These are phyloP conservation scores for Mycosarcoma maydis DNA, from an alignment of 1,284 basidiomycete species.

Conservation along the genomic window DNA sequence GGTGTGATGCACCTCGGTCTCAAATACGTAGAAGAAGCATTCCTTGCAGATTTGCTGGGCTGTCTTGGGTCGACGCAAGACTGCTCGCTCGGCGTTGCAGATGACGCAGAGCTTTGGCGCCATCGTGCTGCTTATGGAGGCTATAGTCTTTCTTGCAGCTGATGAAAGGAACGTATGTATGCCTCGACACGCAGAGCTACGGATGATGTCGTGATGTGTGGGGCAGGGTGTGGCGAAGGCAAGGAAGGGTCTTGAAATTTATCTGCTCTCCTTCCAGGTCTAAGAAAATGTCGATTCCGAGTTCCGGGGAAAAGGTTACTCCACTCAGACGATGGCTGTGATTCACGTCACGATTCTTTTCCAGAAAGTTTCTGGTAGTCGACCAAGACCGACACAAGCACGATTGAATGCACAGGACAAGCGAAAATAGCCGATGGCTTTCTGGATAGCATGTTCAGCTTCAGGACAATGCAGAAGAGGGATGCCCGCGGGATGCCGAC, in stretches of 20 bases:
- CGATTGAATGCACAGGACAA: too few relatives aligned
- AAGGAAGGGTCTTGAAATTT: conserved; percentile 7
- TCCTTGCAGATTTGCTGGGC: conserved; percentile 94
- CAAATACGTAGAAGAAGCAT: conserved; percentile 96
- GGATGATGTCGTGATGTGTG: not conserved
- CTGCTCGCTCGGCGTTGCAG: conserved; percentile 80
- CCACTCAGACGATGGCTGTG: too few relatives aligned
- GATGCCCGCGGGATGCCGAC: conserved; percentile 2
- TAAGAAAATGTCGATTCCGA: not conserved
- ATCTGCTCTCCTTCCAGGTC: not conserved
- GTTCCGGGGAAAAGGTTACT: conserved; percentile 1
- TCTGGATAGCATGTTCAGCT: conserved; percentile 19
- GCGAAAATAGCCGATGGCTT: not conserved
- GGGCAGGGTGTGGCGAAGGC: not conserved
- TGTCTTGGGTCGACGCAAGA: conserved; percentile 94
- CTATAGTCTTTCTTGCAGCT: too few relatives aligned
- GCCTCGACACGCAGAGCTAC: too few relatives aligned
- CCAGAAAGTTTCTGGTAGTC: not conserved
- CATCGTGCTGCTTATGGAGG: conserved; percentile 10
- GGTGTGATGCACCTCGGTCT: conserved; percentile 97
- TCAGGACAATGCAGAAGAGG: conserved; percentile 27
- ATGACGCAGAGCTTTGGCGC: conserved; percentile 72
- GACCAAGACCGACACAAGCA: not conserved
- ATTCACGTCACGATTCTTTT: not conserved
- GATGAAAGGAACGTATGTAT: too few relatives aligned